Percentiles rank a stretch among this genome's conserved stretches.
Evolutionary conservation across 2,329 filamentous ascomycete species (phyloP).

Genomic region (Trichoderma simmonsii): DNA sequence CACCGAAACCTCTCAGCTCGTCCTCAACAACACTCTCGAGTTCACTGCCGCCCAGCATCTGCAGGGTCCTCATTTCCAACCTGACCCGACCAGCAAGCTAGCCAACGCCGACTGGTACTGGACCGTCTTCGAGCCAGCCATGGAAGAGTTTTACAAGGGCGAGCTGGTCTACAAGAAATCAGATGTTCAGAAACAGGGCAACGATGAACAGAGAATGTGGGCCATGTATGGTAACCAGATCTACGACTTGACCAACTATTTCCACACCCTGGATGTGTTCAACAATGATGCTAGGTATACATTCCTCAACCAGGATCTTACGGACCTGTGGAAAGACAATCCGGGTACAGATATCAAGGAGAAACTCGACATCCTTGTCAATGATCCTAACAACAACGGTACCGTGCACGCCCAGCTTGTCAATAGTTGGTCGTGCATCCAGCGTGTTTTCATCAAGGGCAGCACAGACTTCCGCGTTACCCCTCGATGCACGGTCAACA

Average conservation of each 20-base stretch:
- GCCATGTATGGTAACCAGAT: slow-evolving; percentile 71
- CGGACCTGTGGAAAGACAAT: slow-evolving; percentile 67
- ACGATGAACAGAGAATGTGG: slow-evolving; percentile 69
- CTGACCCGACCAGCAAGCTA: slow-evolving; percentile 56
- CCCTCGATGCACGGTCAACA: slow-evolving; percentile 78
- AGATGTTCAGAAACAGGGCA: slow-evolving; percentile 62
- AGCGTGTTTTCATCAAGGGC: slow-evolving; percentile 80
- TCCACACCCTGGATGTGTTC: slow-evolving; percentile 64
- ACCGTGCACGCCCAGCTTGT: slow-evolving; percentile 48
- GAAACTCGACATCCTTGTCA: slow-evolving; percentile 56
- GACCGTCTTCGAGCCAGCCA: slow-evolving; percentile 68
- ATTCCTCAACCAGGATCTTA: slow-evolving; percentile 70
- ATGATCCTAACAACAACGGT: slow-evolving; percentile 46
- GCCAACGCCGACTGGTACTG: slow-evolving; percentile 72
- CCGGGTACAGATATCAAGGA: slow-evolving; percentile 75
- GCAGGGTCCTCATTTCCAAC: slow-evolving; percentile 58
- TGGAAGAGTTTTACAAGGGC: slow-evolving; percentile 84
- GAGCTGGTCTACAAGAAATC: slow-evolving; percentile 69
- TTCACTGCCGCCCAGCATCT: slow-evolving; percentile 60
- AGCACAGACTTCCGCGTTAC: slow-evolving; percentile 79
- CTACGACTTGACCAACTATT: slow-evolving; percentile 92
- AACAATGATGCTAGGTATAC: slow-evolving; percentile 56
- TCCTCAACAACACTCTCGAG: slow-evolving; percentile 61
- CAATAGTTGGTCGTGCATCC: slow-evolving; percentile 75
- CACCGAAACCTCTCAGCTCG: slow-evolving; percentile 53